phyloP scores from a whole-genome alignment of 345 rosid species.

The Triadica sebifera region DNA sequence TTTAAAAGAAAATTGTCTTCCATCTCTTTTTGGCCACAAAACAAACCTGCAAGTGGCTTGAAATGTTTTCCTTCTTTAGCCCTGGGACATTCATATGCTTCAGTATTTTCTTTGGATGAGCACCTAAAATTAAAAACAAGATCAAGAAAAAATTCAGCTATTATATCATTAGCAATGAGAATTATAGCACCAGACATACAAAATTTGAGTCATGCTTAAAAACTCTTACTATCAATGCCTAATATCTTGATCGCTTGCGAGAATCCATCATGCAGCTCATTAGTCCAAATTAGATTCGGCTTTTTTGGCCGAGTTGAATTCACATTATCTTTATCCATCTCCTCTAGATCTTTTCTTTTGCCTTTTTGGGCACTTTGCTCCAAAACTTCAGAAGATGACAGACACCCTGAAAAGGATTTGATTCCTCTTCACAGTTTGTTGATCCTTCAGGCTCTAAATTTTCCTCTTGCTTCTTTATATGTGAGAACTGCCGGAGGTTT shows the following conservation, averaged over 20 bases:
- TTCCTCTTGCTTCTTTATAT: slow-evolving; percentile 15
- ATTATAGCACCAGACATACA: no score
- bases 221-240: slow-evolving; percentile 42
- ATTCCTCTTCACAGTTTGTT: neutral
- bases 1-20: neutral
- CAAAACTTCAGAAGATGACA: slow-evolving; percentile 6
- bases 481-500: slow-evolving; percentile 47
- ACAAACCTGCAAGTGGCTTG: slow-evolving; percentile 57
- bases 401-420: slow-evolving; percentile 7
- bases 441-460: neutral
- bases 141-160: neutral
- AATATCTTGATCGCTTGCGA: slow-evolving; percentile 32
- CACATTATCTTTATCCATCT: slow-evolving; percentile 3
- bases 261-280: slow-evolving; percentile 40
- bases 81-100: slow-evolving; percentile 45
- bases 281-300: slow-evolving; percentile 44
- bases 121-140: slow-evolving; percentile 23
- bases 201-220: neutral
- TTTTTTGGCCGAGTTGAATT: slow-evolving; percentile 27
- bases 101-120: slow-evolving; percentile 50
- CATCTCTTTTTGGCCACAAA: neutral
- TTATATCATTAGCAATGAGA: neutral
- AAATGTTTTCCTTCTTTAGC: slow-evolving; percentile 37
- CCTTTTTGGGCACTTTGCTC: slow-evolving; percentile 6
- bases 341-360: slow-evolving; percentile 30